Evolutionary conservation across 371 early-diverging fungal genomes (phyloP), one percentile per base, ranked within the genome.

Genomic region (Circinella minor): DNA sequence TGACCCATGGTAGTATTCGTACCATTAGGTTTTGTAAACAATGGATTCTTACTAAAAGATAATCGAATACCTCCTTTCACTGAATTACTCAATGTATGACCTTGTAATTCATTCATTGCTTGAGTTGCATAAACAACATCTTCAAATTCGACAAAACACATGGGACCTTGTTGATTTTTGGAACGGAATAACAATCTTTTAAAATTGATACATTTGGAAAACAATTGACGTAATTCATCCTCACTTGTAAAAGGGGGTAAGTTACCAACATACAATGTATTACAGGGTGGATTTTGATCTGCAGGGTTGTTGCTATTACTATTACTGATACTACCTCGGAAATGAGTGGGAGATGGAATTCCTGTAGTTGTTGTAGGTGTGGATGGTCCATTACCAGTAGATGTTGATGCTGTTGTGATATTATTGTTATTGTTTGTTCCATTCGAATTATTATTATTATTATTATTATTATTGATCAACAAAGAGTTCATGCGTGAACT

Each of bases 101-200:
- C 98, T 71, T 96, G 92, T 47, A 95, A 85, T 61, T 95, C 90
- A 60, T 82, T 88, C 85, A 97, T 87, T 15, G 96, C 95, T 63
- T 91, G 88, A 34, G 94, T 92, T 34, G 98, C 97, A 82, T 81
- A 95, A 9, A 85, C 83, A 20, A 97, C 92, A 81, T 91, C 92
- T 63, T 96, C 96, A 87, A 98, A 98, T 87, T 97, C 93, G 43
- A 91, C 92, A 87, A 92, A 92, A 83, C 97, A 97, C 95, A 97
- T 98, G 38, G 97, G 97, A 0, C 97, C 96, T 61, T 83, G 81
- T 49, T 91, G 86, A 34, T 65, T 65, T 70, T 97, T 93, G 61
- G 88, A 87, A 51, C 93, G 90, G 89, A 94, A 96, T 63, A 91
- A 91, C 82, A 98, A 84, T 38, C 97, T 91, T 69, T 93, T 92